Evolutionary conservation across 1,284 basidiomycete genomes (phyloP).

Genomic region (Schizophyllum commune): DNA sequence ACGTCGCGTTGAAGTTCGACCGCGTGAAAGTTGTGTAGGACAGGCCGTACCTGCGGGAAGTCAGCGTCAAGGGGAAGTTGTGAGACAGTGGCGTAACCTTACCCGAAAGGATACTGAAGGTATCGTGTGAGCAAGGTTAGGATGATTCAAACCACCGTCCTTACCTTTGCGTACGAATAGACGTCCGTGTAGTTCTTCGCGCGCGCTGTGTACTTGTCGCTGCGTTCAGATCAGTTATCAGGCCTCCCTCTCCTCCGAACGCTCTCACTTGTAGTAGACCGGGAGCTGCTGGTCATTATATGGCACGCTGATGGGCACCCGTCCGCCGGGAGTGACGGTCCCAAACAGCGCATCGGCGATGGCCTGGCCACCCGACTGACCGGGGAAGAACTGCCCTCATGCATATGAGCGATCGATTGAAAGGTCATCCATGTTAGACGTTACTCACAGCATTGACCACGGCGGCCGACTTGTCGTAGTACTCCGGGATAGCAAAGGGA

Average conservation of each 20-base stretch:
- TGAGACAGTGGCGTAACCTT: no score
- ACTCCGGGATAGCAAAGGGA: slow-evolving; percentile 20
- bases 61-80: no score
- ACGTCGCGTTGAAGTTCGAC: slow-evolving; percentile 17
- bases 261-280: slow-evolving; percentile 19
- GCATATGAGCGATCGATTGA: no score
- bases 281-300: slow-evolving; percentile 18
- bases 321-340: slow-evolving; percentile 20
- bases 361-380: slow-evolving; percentile 22
- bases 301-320: slow-evolving; percentile 21
- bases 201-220: slow-evolving; percentile 20
- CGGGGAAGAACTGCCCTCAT: slow-evolving; percentile 19
- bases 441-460: slow-evolving; percentile 17
- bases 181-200: slow-evolving; percentile 19
- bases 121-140: no score
- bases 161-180: slow-evolving; percentile 12
- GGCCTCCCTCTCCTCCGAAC: no score
- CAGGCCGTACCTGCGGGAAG: slow-evolving; percentile 15
- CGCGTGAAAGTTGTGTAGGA: slow-evolving; percentile 20
- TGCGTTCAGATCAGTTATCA: slow-evolving; percentile 1
- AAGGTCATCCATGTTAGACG: no score
- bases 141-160: no score
- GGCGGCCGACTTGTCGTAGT: slow-evolving; percentile 19
- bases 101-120: no score
- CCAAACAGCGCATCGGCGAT: slow-evolving; percentile 22